These are phyloP conservation scores for Eutypa lata DNA, from an alignment of 2,329 filamentous ascomycete genomes.

Conservation along the genomic window DNA sequence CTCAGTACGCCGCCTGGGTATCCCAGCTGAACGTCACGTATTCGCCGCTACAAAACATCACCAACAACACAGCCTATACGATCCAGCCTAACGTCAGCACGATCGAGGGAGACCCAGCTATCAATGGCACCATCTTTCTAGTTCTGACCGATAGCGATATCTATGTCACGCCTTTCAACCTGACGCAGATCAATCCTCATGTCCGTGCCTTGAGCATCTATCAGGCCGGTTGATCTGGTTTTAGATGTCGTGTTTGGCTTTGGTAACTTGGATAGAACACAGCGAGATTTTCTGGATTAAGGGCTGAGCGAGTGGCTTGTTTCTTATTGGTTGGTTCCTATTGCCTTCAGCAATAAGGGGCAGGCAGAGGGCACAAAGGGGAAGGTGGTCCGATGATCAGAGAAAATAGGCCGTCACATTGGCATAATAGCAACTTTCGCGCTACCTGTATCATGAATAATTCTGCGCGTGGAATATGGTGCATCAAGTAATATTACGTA, in stretches of 20 bases:
- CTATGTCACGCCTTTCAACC: constrained; percentile 72
- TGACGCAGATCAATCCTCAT: constrained; percentile 71
- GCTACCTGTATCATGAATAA: too few species aligned
- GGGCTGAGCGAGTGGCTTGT: too few species aligned
- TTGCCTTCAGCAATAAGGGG: too few species aligned
- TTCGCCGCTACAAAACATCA: constrained; percentile 54
- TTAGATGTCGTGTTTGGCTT: neutral
- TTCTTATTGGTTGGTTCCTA: too few species aligned
- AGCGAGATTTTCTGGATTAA: neutral
- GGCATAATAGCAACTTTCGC: too few species aligned
- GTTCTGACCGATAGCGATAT: constrained; percentile 68
- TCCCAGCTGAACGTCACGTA: constrained; percentile 75
- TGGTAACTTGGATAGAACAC: neutral
- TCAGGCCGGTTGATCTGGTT: constrained; percentile 63
- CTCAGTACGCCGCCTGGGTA: constrained; percentile 72
- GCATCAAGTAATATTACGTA: too few species aligned
- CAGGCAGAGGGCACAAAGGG: too few species aligned
- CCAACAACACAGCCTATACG: constrained; percentile 58
- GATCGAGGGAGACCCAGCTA: constrained; percentile 63
- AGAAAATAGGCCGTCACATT: too few species aligned
- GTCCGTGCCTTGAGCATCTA: constrained; percentile 73
- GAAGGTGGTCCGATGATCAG: too few species aligned
- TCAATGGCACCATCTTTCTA: constrained; percentile 79
- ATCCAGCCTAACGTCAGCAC: constrained; percentile 70
- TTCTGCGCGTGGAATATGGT: too few species aligned